A percentile compares a stretch with the other conserved stretches of the same genome.
Evolutionary conservation across 2,329 filamentous ascomycete genomes (phyloP).

Genomic region (Fusarium coffeatum): DNA sequence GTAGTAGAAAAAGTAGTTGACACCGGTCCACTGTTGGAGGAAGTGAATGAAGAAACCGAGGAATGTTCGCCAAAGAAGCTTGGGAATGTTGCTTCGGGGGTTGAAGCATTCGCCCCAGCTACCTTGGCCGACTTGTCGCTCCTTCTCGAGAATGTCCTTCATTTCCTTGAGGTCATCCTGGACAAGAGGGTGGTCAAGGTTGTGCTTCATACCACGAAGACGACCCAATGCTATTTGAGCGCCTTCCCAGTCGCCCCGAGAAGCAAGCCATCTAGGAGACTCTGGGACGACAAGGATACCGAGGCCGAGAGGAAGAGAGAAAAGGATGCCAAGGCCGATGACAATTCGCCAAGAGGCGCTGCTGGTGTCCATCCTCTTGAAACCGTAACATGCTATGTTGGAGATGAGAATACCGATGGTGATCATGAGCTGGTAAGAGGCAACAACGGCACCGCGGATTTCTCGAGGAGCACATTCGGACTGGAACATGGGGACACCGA

Average conservation of each 20-base stretch:
- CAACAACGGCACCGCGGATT: conserved; percentile 73
- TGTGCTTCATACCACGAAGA: conserved; percentile 63
- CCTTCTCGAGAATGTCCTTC: conserved; percentile 59
- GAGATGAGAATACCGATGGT: conserved; percentile 74
- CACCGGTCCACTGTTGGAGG: conserved; percentile 74
- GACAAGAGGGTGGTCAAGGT: conserved; percentile 58
- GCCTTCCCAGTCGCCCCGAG: conserved; percentile 58
- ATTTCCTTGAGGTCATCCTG: conserved; percentile 67
- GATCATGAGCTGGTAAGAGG: conserved; percentile 79
- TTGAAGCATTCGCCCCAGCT: conserved; percentile 72
- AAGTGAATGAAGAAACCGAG: conserved; percentile 73
- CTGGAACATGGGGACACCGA: conserved; percentile 75
- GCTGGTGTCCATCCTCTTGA: conserved; percentile 56
- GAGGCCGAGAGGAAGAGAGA: conserved; percentile 63
- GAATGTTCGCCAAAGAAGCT: conserved; percentile 71
- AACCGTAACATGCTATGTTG: conserved; percentile 66
- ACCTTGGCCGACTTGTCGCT: conserved; percentile 58
- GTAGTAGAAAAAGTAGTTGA: conserved; percentile 74
- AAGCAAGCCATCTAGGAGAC: conserved; percentile 67
- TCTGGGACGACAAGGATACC: conserved; percentile 67
- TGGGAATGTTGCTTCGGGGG: conserved; percentile 62
- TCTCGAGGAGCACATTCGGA: conserved; percentile 71
- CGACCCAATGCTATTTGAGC: conserved; percentile 64
- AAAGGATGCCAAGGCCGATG: conserved; percentile 66
- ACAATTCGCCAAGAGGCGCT: conserved; percentile 71